Base-by-base conservation (phyloP, 805 yeast species). In the Isabelozyma pseudorhagii region DNA sequence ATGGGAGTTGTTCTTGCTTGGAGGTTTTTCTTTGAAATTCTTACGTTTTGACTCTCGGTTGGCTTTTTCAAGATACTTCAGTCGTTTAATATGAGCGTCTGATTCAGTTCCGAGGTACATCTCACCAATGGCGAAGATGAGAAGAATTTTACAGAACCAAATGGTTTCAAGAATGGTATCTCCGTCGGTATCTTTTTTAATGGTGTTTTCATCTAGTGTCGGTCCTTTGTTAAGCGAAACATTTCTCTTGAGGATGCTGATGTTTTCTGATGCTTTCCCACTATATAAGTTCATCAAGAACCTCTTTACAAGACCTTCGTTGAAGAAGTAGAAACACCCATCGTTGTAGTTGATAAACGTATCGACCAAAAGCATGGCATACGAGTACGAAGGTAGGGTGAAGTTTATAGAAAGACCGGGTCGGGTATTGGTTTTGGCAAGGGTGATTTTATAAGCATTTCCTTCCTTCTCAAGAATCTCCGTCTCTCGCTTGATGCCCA, bases 311-410 rank as follows among this genome's bases (percentile, higher is more conserved):
- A 86, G 60, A 1, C 96, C 96, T 63, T 87, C 96, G 61, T 87
- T 87, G 70, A 87, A 87, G 59, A 87, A 87, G 67, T 87, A 87
- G 63, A 87, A 87, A 57, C 96, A 87, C 0, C 92, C 94, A 64
- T 87, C 94, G 58, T 87, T 87, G 63, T 86, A 87, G 46, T 85
- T 84, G 47, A 87, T 79, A 56, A 87, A 87, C 0, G 89, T 84
- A 60, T 87, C 93, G 10, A 87, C 87, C 45, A 87, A 67, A 11
- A 85, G 63, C 79, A 85, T 79, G 6, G 93, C 91, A 63, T 87
- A 86, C 3, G 89, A 81, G 54, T 85, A 87, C 11, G 89, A 82
- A 0, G 96, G 96, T 14, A 87, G 69, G 0, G 89, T 79, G 60
- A 86, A 85, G 57, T 85, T 84, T 21, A 85, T 88, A 18, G 85